Evolutionary conservation across 1,284 basidiomycete genomes (phyloP), one percentile per base, ranked within the genome.

Genomic region (Mrakiaceae sp.): DNA sequence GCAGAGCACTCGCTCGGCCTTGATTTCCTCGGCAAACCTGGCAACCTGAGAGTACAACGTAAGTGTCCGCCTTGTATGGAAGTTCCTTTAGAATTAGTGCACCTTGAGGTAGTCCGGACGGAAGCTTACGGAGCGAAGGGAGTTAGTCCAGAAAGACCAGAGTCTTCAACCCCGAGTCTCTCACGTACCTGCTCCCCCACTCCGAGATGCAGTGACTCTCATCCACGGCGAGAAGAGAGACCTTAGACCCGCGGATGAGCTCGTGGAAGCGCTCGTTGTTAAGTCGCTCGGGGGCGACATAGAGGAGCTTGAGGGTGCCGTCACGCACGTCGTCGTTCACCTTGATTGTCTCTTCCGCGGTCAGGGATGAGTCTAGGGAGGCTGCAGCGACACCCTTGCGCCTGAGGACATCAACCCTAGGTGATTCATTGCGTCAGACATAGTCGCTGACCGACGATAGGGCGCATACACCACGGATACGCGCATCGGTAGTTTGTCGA

Each of bases 181-280:
- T 27, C 27, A 27, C 27, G 27, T 27, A 27, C 27, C 27, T 27
- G 27, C 27, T 27, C 27, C 75, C 76, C 76, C 76, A 78, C 56
- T 76, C 74, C 54, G 74, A 74, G 8, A 77, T 74, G 62, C 77
- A 78, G 63, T 78, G 77, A 3, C 73, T 72, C 67, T 78, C 77
- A 64, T 70, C 60, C 60, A 69, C 56, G 27, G 66, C 58, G 67
- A 72, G 54, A 63, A 67, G 27, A 57, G 66, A 39, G 58, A 71
- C 61, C 61, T 69, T 43, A 67, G 68, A 69, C 52, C 55, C 69
- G 54, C 12, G n/a, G 11, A 70, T 64, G 64, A 69, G 64, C 48
- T 57, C 62, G 9, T 69, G 66, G 51, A 68, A 71, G 12, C 73
- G 69, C 62, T 73, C 71, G 12, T 70, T 70, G 43, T 70, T 68